Base-by-base conservation (phyloP, 2,329 filamentous ascomycete genomes). In the Claviceps capensis region DNA sequence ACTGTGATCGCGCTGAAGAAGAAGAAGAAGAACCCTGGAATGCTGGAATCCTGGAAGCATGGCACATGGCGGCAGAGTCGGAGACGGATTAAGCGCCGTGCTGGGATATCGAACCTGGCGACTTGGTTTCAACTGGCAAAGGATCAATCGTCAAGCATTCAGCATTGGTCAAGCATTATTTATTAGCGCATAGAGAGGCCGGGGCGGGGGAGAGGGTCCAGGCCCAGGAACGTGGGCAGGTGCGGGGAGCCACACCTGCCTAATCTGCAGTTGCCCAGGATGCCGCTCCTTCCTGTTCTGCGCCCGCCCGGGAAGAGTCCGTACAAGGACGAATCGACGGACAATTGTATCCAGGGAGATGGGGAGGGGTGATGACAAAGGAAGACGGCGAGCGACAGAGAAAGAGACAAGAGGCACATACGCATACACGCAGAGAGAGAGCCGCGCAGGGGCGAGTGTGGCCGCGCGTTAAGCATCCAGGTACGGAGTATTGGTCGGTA, bases 241-340 rank as follows among this genome's bases (percentile, higher is more conserved):
- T 47, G 49, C 43, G 43, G 41, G 43, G 49, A 34, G 43, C 40
- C 49, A 47, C 43, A 51, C 49, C 34, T 51, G 30, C 43, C 49
- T n/a, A 47, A 40, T 51, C 49, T 51, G 49, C 43, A 47, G 22
- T 11, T 19, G 42, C 23, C 34, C 22, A 38, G 34, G 49, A 48
- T 48, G 30, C 9, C 16, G 26, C 45, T 47, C 45, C 30, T n/a
- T 26, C 46, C 7, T 14, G 36, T 30, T 14, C 43, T 45, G 44
- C 23, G 22, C 23, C 16, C 22, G 23, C 26, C 11, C n/a, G n/a
- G 30, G 17, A 16, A 16, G 17, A 47, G 26, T 9, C n/a, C 22
- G n/a, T 30, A 38, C 17, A 37, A 47, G 36, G 26, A 19, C 26
- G 14, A 47, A 47, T 37, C 30, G 45, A 47, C 45, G 19, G 30